Evolutionary conservation across 2,329 filamentous ascomycete genomes (phyloP).

Genomic region (Scleromitrula shiraiana): DNA sequence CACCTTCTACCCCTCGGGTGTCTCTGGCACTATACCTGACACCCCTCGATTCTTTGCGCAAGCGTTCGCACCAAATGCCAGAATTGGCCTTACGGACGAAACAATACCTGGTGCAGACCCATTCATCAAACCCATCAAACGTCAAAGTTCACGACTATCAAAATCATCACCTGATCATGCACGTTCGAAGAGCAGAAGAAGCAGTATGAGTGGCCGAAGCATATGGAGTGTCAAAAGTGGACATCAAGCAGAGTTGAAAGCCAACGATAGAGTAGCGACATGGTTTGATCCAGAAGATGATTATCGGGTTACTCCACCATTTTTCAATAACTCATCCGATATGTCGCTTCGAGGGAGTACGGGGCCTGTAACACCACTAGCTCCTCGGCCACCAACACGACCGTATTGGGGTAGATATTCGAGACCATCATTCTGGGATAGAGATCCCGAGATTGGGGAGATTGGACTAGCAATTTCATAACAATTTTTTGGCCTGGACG

Average conservation of each 20-base stretch:
- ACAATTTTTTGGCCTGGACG: slow-evolving; percentile 5
- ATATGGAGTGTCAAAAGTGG: slow-evolving; percentile 20
- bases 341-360: not conserved
- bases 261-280: slow-evolving; percentile 14
- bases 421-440: slow-evolving; percentile 3
- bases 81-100: slow-evolving; percentile 55
- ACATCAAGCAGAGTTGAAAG: slow-evolving; percentile 15
- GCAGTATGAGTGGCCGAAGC: slow-evolving; percentile 26
- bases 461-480: slow-evolving; percentile 9
- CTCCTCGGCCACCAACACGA: slow-evolving; percentile 3
- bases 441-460: slow-evolving; percentile 4
- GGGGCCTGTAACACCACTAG: slow-evolving; percentile 1
- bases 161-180: slow-evolving; percentile 33
- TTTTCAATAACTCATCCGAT: slow-evolving; percentile 17
- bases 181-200: slow-evolving; percentile 26
- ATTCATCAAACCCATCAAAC: slow-evolving; percentile 45
- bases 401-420: not conserved
- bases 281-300: slow-evolving; percentile 25
- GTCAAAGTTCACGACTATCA: slow-evolving; percentile 45
- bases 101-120: slow-evolving; percentile 51
- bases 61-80: slow-evolving; percentile 54
- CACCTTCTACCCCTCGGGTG: slow-evolving; percentile 20
- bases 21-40: slow-evolving; percentile 23
- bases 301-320: slow-evolving; percentile 11
- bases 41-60: slow-evolving; percentile 44